Conservation (phyloP, 2,329 filamentous ascomycete genomes). For the Trichoderma oligosporum region DNA sequence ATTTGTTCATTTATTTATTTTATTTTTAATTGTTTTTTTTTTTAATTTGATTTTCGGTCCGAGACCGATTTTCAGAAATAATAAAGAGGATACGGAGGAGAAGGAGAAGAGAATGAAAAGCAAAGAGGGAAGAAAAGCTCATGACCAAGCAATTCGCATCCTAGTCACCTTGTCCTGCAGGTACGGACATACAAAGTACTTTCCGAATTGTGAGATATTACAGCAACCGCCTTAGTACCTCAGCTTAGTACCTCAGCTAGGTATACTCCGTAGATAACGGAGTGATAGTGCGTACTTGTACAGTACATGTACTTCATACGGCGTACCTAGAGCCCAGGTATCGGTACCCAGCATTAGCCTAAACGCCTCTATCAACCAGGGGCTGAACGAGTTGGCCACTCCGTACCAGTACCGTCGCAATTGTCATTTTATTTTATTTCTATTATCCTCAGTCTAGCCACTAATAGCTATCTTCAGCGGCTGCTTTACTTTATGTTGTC, state of each 20-base stretch:
- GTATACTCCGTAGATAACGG: background rate
- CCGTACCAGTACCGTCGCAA: background rate
- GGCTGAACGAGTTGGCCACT: too few species aligned
- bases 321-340: background rate
- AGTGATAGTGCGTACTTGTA: too few species aligned
- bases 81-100: background rate
- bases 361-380: background rate
- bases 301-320: too few species aligned
- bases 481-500: too few species aligned
- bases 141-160: slow-evolving; percentile 6
- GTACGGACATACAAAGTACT: slow-evolving; percentile 12
- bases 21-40: too few species aligned
- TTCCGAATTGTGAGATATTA: slow-evolving; percentile 15
- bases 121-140: background rate
- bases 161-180: slow-evolving; percentile 9
- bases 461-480: slow-evolving; percentile 1
- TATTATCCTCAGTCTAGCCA: slow-evolving; percentile 11
- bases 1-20: too few species aligned
- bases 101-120: background rate
- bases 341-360: background rate
- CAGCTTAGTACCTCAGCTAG: background rate
- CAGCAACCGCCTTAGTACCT: background rate
- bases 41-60: too few species aligned
- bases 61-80: background rate
- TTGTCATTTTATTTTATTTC: slow-evolving; percentile 12